Evolutionary conservation across 2,329 filamentous ascomycete genomes (phyloP).

Genomic region (Monosporascus sp.): DNA sequence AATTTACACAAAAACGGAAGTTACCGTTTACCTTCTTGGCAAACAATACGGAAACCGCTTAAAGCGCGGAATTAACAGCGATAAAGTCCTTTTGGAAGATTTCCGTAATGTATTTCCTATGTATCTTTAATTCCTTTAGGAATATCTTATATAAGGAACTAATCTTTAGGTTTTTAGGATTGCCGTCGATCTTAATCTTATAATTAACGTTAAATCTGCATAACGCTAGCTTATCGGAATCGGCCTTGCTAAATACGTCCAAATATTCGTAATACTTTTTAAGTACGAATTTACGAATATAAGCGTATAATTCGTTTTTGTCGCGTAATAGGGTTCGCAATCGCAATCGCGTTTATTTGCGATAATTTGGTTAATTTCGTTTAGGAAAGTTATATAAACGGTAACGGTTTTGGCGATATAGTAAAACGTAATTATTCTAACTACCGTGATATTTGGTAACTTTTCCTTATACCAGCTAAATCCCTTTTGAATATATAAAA

Average conservation of each 20-base stretch:
- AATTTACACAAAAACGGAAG: conserved; percentile 3
- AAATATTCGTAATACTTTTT: neutral
- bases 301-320: neutral
- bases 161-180: neutral
- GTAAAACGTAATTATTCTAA: neutral
- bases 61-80: neutral
- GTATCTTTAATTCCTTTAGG: neutral
- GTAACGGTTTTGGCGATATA: neutral
- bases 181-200: too few species aligned
- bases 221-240: neutral
- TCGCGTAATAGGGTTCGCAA: neutral
- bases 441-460: too few species aligned
- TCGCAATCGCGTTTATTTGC: neutral
- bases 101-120: too few species aligned
- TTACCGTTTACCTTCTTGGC: neutral
- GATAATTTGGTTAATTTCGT: neutral
- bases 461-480: too few species aligned
- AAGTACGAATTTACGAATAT: neutral
- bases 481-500: too few species aligned
- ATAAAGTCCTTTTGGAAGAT: conserved; percentile 1
- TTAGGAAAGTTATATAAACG: too few species aligned
- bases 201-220: neutral
- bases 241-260: neutral
- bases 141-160: neutral
- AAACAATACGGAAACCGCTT: neutral